Evolutionary conservation across 208 protist species (phyloP), one percentile per base, ranked within the genome.

Genomic region (Vickermania ingenoplastis): DNA sequence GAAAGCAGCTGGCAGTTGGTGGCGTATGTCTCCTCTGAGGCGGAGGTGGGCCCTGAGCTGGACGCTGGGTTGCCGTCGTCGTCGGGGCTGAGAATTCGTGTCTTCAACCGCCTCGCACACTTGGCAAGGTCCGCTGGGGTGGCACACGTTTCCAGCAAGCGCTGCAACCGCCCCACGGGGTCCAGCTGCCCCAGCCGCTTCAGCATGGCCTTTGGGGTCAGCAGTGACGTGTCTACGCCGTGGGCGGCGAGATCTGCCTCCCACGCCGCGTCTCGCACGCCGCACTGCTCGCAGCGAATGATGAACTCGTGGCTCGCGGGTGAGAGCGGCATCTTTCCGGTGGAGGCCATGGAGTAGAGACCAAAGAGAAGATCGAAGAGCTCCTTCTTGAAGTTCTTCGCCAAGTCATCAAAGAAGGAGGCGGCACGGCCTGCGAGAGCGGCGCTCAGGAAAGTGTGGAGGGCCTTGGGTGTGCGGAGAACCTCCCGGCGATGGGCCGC

Each of bases 271-370:
- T 73, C 79, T n/a, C 70, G 69, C 41, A 94, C 81, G 17, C 83
- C 81, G 13, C 77, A 55, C 55, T 87, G 72, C 56, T 94, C 83
- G 56, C 83, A 91, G 50, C 83, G 87, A 49, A 94, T 86, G 21
- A 90, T 50, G 61, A 89, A 94, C 60, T 94, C 83, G 59, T 91
- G 87, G 14, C 71, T 77, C 2, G 73, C 45, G 0, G 83, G 81
- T 5, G 49, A 60, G 56, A 87, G 72, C 0, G 69, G 31, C 2
- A 56, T 53, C 24, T 73, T 74, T n/a, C 67, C 65, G 25, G 75
- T 49, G 7, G 77, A 74, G 59, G 77, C 86, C 25, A 88, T 25
- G 22, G 79, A 65, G 59, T 81, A 79, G 61, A 94, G 67, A 21
- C 72, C 67, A 59, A 89, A 81, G 0, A 94, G 71, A 2, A 79